Percentiles rank a stretch among this genome's conserved stretches.
These are phyloP conservation scores for Fusarium sp. DNA, from an alignment of 2,329 filamentous ascomycete species.

Conservation along the genomic window DNA sequence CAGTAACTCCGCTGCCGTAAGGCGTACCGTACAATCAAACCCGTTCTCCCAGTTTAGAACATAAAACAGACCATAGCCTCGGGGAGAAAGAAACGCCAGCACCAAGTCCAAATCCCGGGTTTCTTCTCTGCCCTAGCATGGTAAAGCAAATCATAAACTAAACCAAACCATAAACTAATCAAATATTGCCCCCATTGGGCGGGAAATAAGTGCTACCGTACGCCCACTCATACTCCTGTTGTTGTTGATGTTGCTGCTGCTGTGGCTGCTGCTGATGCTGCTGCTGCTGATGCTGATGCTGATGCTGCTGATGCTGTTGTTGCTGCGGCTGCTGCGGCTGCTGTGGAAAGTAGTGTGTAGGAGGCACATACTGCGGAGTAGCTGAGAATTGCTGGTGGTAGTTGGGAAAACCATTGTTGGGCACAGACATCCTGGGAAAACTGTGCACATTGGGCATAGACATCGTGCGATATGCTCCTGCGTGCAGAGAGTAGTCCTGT, in stretches of 20 bases:
- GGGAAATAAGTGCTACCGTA: too few relatives aligned
- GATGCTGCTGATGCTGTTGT: slow-evolving; percentile 1
- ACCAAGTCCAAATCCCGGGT: too few relatives aligned
- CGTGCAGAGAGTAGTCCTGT: slow-evolving; percentile 29
- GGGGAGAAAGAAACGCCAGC: too few relatives aligned
- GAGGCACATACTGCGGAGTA: not conserved
- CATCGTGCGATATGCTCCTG: slow-evolving; percentile 46
- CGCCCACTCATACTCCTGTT: not conserved
- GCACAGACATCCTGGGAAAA: not conserved
- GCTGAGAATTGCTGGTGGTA: too few relatives aligned
- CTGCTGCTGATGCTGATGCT: not conserved
- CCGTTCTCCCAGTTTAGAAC: too few relatives aligned
- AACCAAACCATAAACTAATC: too few relatives aligned
- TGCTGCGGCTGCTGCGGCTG: not conserved
- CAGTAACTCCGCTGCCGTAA: too few relatives aligned
- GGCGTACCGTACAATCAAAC: too few relatives aligned
- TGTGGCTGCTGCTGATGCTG: slow-evolving; percentile 4
- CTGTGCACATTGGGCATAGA: slow-evolving; percentile 42
- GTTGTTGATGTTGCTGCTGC: slow-evolving; percentile 48
- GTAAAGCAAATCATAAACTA: too few relatives aligned
- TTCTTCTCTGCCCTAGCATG: too few relatives aligned
- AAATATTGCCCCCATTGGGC: too few relatives aligned
- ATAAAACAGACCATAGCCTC: too few relatives aligned
- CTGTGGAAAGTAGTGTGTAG: not conserved
- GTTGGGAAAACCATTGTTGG: not conserved